Percentiles rank a stretch among this genome's conserved stretches.
phyloP scores from a whole-genome alignment of 257 asterid species.

The Przewalskia tangutica region DNA sequence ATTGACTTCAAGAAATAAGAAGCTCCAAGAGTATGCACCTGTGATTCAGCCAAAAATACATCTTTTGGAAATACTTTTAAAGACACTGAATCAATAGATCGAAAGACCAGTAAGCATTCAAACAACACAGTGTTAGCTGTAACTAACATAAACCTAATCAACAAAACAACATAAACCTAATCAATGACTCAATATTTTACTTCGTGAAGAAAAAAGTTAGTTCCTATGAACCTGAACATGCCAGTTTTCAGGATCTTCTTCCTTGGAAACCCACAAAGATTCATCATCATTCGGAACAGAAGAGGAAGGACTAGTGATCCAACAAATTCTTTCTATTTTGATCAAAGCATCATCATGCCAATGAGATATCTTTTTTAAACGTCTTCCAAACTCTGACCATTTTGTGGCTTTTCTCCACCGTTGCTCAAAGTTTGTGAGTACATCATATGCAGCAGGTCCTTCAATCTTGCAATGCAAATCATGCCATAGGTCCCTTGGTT shows the following conservation, averaged over 20 bases:
- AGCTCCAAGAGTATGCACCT: constrained; percentile 27
- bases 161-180: too few relatives aligned
- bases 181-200: too few relatives aligned
- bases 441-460: constrained; percentile 97
- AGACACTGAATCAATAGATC: constrained; percentile 94
- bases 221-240: constrained; percentile 23
- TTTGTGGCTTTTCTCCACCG: constrained; percentile 89
- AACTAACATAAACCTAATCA: too few relatives aligned
- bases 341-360: constrained; percentile 90
- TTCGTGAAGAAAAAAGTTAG: too few relatives aligned
- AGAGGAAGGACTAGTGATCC: constrained; percentile 73
- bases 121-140: too few relatives aligned
- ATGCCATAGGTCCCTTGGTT: constrained; percentile 81
- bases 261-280: constrained; percentile 54
- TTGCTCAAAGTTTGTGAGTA: constrained; percentile 93
- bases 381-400: constrained; percentile 78
- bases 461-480: constrained; percentile 93
- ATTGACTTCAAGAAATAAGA: background rate
- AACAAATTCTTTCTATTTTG: constrained; percentile 79
- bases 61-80: constrained; percentile 81
- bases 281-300: constrained; percentile 50
- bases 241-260: constrained; percentile 88
- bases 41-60: constrained; percentile 41
- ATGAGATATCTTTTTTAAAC: constrained; percentile 54
- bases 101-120: constrained; percentile 46